These are phyloP conservation scores for Wickerhamomyces tratensis DNA, from an alignment of 805 yeast genomes.

Conservation along the genomic window DNA sequence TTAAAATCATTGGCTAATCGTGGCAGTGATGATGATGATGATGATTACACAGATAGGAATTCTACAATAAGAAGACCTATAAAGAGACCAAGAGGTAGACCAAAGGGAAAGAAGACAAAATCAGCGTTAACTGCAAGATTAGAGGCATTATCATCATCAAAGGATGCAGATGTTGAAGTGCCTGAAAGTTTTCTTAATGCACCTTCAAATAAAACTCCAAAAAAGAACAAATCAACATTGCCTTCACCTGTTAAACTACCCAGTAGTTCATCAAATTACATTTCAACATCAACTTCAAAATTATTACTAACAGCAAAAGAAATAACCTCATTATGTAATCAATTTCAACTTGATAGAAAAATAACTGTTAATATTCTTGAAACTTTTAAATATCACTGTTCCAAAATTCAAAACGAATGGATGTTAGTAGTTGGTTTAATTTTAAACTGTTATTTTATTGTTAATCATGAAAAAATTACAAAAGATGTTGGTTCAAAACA, in stretches of 20 bases:
- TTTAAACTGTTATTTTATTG: slow-evolving; percentile 44
- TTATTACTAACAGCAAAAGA: slow-evolving; percentile 29
- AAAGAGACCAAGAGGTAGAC: slow-evolving; percentile 12
- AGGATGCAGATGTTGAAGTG: too few species aligned
- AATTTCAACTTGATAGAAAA: slow-evolving; percentile 49
- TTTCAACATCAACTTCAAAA: background rate
- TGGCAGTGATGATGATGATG: background rate
- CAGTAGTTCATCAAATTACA: slow-evolving; percentile 9
- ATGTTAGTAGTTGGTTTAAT: slow-evolving; percentile 59
- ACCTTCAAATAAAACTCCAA: slow-evolving; percentile 1
- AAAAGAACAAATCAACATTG: background rate
- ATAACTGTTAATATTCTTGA: slow-evolving; percentile 40
- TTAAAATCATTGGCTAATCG: too few species aligned
- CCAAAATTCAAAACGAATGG: slow-evolving; percentile 57
- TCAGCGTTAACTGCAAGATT: slow-evolving; percentile 20
- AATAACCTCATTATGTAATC: slow-evolving; percentile 44
- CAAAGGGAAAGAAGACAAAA: slow-evolving; percentile 11
- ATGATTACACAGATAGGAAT: slow-evolving; percentile 2
- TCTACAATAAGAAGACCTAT: slow-evolving; percentile 1
- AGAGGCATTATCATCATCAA: slow-evolving; percentile 13
- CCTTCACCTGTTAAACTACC: background rate
- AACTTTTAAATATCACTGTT: slow-evolving; percentile 38
- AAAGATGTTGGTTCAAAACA: slow-evolving; percentile 39
- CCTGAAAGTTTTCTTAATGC: background rate
- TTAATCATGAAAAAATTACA: slow-evolving; percentile 37